Evolutionary conservation across 75 land plant genomes (phyloP).

Genomic region (Isoetes taiwanensis): DNA sequence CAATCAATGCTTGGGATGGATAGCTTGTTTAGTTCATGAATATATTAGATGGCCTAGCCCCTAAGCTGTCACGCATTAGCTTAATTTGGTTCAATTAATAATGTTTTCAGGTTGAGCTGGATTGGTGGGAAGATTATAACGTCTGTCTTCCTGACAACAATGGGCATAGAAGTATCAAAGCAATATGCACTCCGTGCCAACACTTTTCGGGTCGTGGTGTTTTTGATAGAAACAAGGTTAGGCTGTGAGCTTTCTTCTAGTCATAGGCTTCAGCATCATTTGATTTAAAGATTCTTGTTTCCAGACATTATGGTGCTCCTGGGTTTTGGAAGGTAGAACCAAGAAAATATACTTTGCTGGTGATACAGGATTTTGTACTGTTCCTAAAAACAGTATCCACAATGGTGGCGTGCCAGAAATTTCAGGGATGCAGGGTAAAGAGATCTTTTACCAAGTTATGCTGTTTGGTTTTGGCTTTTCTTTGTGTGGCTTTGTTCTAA

Average conservation of each 20-base stretch:
- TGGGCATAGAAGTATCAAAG: constrained; percentile 1
- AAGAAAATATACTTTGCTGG: constrained; percentile 23
- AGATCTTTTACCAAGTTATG: too few species aligned
- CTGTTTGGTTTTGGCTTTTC: neutral
- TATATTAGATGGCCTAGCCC: too few species aligned
- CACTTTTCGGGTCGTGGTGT: constrained; percentile 23
- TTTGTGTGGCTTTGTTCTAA: neutral
- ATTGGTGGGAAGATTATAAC: constrained; percentile 25
- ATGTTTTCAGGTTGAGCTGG: constrained; percentile 14
- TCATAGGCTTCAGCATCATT: neutral
- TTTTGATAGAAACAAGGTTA: constrained; percentile 20
- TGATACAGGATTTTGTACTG: constrained; percentile 23
- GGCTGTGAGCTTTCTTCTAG: neutral
- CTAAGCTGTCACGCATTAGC: too few species aligned
- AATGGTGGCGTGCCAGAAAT: constrained; percentile 14
- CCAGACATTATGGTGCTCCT: constrained; percentile 23
- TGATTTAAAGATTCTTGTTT: neutral
- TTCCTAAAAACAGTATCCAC: constrained; percentile 5
- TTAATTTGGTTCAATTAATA: too few species aligned
- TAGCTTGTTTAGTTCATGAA: too few species aligned
- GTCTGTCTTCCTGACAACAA: constrained; percentile 6
- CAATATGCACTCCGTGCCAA: constrained; percentile 24
- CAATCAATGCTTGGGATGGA: too few species aligned
- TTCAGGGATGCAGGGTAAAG: too few species aligned
- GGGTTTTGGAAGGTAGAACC: constrained; percentile 19